Conservation (phyloP, 2,329 filamentous ascomycete species). For the Aspergillus ustus region DNA sequence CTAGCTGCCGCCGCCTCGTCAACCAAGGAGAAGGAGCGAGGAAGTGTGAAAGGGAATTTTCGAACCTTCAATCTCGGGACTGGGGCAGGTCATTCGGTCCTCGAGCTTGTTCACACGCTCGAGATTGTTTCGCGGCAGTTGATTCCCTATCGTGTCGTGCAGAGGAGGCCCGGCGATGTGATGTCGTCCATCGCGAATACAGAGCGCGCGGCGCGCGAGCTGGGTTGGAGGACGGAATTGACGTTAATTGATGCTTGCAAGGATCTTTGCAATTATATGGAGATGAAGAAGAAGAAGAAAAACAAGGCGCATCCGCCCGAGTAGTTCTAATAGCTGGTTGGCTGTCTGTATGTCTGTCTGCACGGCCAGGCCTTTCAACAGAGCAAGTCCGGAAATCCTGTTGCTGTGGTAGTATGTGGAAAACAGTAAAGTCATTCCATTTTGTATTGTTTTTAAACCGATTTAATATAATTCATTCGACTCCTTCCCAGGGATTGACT, state of each 20-base stretch:
- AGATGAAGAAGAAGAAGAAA: not conserved
- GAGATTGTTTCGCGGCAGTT: conserved; percentile 33
- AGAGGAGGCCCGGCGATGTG: not conserved
- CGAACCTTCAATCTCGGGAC: conserved; percentile 48
- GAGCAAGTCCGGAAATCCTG: no score
- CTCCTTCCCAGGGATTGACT: no score
- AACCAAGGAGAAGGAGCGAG: conserved; percentile 19
- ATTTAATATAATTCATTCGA: no score
- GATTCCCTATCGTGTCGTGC: not conserved
- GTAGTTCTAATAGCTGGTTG: no score
- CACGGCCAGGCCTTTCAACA: no score
- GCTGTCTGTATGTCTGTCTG: no score
- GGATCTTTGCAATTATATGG: not conserved
- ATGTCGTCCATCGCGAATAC: not conserved
- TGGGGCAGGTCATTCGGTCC: conserved; percentile 44
- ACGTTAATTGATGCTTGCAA: not conserved
- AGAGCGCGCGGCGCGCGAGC: not conserved
- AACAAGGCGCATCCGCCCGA: no score
- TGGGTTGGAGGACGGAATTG: not conserved
- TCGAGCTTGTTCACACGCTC: conserved; percentile 45
- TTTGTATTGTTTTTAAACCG: no score
- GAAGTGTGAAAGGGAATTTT: conserved; percentile 45
- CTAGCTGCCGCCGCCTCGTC: conserved; percentile 43
- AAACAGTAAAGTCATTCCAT: no score
- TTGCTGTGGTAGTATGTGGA: no score